phyloP scores from a whole-genome alignment of 495 filamentous ascomycete species.

The Lichenothelia convexa region DNA sequence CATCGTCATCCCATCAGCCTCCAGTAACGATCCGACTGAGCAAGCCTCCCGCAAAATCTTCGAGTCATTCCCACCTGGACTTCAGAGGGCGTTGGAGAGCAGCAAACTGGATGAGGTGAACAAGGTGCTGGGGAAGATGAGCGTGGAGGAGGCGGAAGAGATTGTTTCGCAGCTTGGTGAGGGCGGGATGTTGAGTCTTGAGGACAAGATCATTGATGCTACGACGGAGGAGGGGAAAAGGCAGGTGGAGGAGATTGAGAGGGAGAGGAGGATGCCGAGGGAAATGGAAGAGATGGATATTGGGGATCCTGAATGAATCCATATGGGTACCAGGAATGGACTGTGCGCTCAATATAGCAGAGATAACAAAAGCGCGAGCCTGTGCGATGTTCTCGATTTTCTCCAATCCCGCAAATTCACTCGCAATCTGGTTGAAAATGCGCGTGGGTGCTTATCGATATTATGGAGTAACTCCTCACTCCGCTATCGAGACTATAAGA shows the following conservation, averaged over 20 bases:
- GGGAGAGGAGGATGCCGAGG: slow-evolving; percentile 27
- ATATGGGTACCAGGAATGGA: too few species aligned
- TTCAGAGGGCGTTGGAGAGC: slow-evolving; percentile 65
- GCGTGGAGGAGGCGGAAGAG: slow-evolving; percentile 80
- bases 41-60: slow-evolving; percentile 56
- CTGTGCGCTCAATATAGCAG: too few species aligned
- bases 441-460: too few species aligned
- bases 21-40: slow-evolving; percentile 46
- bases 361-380: too few species aligned
- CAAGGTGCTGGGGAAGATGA: slow-evolving; percentile 86
- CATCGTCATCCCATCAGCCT: slow-evolving; percentile 49
- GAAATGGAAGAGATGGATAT: slow-evolving; percentile 15
- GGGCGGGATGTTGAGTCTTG: slow-evolving; percentile 79
- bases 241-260: slow-evolving; percentile 61
- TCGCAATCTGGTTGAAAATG: too few species aligned
- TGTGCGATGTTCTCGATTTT: too few species aligned
- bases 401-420: too few species aligned
- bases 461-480: too few species aligned
- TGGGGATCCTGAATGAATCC: slow-evolving; percentile 20
- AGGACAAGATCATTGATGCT: slow-evolving; percentile 84
- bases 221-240: slow-evolving; percentile 81
- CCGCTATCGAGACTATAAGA: too few species aligned
- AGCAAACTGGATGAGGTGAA: slow-evolving; percentile 89
- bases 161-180: slow-evolving; percentile 69
- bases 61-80: slow-evolving; percentile 60